Evolutionary conservation across 2,329 filamentous ascomycete genomes (phyloP).

Genomic region (Elsinoe perseae): DNA sequence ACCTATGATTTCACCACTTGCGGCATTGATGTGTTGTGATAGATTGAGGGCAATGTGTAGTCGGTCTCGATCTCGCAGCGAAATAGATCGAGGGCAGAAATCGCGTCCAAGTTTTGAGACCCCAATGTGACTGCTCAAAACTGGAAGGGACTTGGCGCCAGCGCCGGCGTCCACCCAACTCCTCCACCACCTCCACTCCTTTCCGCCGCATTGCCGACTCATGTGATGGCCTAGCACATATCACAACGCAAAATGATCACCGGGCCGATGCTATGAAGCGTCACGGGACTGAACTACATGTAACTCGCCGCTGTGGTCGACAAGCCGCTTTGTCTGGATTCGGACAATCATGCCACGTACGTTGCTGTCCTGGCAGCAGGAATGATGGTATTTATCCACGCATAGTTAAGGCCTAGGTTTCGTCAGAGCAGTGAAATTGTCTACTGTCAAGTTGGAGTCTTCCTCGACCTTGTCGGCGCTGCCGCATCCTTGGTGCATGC

Average conservation of each 20-base stretch:
- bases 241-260: not conserved
- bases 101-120: constrained; percentile 3
- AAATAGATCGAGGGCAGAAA: not conserved
- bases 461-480: not conserved
- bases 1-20: not conserved
- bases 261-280: not conserved
- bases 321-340: too few relatives aligned
- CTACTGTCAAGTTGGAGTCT: too few relatives aligned
- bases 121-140: not conserved
- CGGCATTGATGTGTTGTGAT: not conserved
- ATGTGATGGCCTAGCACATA: not conserved
- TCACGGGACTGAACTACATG: not conserved
- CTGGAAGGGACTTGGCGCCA: not conserved
- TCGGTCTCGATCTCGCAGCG: not conserved
- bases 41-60: not conserved
- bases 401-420: not conserved
- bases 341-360: too few relatives aligned
- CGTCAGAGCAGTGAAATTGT: not conserved
- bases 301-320: not conserved
- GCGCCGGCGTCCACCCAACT: not conserved
- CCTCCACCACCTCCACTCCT: not conserved
- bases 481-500: not conserved
- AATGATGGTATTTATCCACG: too few relatives aligned
- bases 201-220: not conserved
- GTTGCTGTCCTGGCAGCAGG: too few relatives aligned